Evolutionary conservation across 805 yeast genomes (phyloP).

Genomic region (Ogataea pignaliae): DNA sequence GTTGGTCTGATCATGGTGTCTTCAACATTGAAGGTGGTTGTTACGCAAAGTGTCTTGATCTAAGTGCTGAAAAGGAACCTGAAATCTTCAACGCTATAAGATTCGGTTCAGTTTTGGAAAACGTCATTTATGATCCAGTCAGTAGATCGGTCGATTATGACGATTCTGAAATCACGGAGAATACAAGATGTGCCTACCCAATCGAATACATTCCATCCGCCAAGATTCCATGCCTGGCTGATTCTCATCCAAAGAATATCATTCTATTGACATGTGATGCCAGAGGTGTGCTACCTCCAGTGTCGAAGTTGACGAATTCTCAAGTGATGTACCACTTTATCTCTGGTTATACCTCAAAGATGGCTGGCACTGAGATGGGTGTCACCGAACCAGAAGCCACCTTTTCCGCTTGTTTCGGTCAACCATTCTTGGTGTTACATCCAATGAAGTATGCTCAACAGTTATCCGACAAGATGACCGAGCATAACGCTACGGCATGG

Average conservation of each 20-base stretch:
- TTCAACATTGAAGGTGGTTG: conserved; percentile 99
- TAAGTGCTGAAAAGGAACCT: conserved; percentile 90
- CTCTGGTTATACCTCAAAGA: conserved; percentile 97
- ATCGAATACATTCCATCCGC: conserved; percentile 96
- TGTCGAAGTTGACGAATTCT: conserved; percentile 85
- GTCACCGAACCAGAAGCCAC: conserved; percentile 98
- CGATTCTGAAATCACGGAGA: conserved; percentile 82
- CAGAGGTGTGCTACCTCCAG: conserved; percentile 96
- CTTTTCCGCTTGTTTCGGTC: conserved; percentile 98
- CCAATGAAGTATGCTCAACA: conserved; percentile 98
- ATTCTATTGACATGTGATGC: conserved; percentile 95
- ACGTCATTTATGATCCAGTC: conserved; percentile 76
- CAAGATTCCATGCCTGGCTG: conserved; percentile 89
- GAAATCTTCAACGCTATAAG: conserved; percentile 93
- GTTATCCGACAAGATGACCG: conserved; percentile 85
- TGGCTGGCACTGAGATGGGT: conserved; percentile 99
- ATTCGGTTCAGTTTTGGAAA: conserved; percentile 93
- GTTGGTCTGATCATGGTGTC: conserved; percentile 98
- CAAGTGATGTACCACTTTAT: conserved; percentile 99
- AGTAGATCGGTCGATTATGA: conserved; percentile 83
- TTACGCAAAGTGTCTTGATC: conserved; percentile 94
- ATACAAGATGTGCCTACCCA: conserved; percentile 98
- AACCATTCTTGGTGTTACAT: conserved; percentile 96
- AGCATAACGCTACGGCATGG: conserved; percentile 93
- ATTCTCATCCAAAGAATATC: conserved; percentile 87